A percentile compares a stretch with the other conserved stretches of the same genome.
phyloP scores from a whole-genome alignment of 345 rosid species.

The Hirschfeldia incana region DNA sequence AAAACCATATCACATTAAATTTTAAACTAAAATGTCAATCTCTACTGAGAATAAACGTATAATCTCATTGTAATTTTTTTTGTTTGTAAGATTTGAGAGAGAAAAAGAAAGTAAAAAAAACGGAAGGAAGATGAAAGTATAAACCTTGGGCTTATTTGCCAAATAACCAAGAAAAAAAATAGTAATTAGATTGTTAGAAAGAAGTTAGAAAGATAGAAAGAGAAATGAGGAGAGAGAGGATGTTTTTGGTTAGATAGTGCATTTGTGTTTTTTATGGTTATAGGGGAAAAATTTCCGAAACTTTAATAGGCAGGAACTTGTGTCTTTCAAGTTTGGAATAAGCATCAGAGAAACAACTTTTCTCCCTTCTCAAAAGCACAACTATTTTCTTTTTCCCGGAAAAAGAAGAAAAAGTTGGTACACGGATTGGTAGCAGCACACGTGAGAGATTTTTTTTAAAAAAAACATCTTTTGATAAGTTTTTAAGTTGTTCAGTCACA shows the following conservation, averaged over 20 bases:
- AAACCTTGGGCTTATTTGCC: background rate
- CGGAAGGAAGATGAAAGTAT: conserved; percentile 22
- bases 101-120: background rate
- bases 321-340: conserved; percentile 41
- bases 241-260: no score
- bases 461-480: conserved; percentile 19
- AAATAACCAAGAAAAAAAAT: no score
- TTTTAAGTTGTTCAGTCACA: conserved; percentile 31
- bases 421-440: conserved; percentile 40
- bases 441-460: conserved; percentile 33
- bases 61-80: conserved; percentile 5
- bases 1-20: conserved; percentile 6
- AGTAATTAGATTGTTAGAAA: no score
- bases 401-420: conserved; percentile 32
- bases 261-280: no score
- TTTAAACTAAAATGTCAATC: background rate
- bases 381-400: conserved; percentile 15
- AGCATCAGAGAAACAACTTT: conserved; percentile 30
- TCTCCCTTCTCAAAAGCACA: conserved; percentile 30
- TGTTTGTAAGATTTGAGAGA: conserved; percentile 13
- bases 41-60: conserved; percentile 5
- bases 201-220: no score
- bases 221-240: no score
- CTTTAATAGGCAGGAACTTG: conserved; percentile 13
- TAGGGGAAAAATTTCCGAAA: no score